Evolutionary conservation across 441 rosid genomes (phyloP).

Genomic region (Populus hybrid): DNA sequence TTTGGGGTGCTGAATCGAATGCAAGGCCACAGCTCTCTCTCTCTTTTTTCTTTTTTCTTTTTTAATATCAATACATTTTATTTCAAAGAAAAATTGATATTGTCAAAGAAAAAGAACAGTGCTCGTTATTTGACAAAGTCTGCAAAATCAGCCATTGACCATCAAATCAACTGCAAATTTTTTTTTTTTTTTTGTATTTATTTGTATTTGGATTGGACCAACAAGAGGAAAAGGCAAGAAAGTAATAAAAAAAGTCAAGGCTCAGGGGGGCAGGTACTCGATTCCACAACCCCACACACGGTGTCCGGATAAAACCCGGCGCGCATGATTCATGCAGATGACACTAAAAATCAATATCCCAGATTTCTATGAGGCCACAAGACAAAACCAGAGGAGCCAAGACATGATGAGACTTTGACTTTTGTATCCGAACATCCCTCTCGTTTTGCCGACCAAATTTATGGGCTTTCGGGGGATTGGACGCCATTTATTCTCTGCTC

Average conservation of each 20-base stretch:
- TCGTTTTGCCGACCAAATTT: constrained; percentile 13
- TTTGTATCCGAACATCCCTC: constrained; percentile 8
- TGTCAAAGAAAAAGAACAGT: too few species aligned
- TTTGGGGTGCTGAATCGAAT: too few species aligned
- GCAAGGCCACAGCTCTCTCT: too few species aligned
- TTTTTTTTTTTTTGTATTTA: neutral
- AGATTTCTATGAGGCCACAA: constrained; percentile 10
- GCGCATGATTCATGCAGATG: constrained; percentile 15
- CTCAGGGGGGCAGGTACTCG: neutral
- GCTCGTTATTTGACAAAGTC: too few species aligned
- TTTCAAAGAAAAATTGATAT: too few species aligned
- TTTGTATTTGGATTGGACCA: neutral
- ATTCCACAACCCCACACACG: neutral
- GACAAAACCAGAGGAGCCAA: neutral
- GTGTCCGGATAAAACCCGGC: neutral
- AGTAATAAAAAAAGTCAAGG: neutral
- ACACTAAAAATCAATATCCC: constrained; percentile 3
- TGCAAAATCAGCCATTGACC: too few species aligned
- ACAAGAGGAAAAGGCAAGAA: neutral
- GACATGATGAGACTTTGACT: constrained; percentile 20
- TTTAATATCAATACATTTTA: too few species aligned
- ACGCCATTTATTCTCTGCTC: constrained; percentile 4
- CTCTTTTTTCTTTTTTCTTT: too few species aligned
- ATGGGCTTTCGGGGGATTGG: constrained; percentile 17
- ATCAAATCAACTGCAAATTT: neutral